phyloP scores from a whole-genome alignment of 2,329 filamentous ascomycete species.

The Fusarium algeriense region DNA sequence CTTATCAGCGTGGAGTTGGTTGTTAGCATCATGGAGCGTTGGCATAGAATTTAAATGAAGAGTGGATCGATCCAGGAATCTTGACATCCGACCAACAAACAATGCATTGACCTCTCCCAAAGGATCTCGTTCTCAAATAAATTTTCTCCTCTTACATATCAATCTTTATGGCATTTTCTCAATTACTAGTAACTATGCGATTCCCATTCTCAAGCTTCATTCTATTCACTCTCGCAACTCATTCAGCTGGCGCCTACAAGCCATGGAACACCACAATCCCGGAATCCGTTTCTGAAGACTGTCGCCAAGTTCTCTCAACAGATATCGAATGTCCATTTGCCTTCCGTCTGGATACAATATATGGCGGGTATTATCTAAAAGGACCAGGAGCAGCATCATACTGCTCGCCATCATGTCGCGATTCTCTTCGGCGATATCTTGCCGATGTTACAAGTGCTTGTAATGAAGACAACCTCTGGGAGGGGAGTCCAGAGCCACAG shows the following conservation, averaged over 20 bases:
- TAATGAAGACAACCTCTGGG: neutral
- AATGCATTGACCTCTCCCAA: neutral
- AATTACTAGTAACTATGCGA: neutral
- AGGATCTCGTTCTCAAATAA: neutral
- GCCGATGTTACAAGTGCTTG: neutral
- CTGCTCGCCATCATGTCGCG: neutral
- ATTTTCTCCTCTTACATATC: neutral
- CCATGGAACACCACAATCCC: neutral
- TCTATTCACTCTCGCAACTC: neutral
- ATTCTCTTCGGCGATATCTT: neutral
- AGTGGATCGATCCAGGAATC: neutral
- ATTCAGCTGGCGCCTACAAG: neutral
- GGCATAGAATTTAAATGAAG: slow-evolving; percentile 1
- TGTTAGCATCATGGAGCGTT: neutral
- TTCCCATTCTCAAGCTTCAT: neutral
- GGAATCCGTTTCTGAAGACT: neutral
- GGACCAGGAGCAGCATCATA: neutral
- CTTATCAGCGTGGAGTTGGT: neutral
- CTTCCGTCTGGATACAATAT: neutral
- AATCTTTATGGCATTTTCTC: neutral
- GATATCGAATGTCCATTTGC: neutral
- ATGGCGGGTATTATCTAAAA: too few species aligned
- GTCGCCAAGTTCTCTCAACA: neutral
- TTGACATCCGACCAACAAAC: neutral
- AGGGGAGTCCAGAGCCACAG: neutral